phyloP scores from a whole-genome alignment of 106 monocot species.

The Iris macrosiphon region DNA sequence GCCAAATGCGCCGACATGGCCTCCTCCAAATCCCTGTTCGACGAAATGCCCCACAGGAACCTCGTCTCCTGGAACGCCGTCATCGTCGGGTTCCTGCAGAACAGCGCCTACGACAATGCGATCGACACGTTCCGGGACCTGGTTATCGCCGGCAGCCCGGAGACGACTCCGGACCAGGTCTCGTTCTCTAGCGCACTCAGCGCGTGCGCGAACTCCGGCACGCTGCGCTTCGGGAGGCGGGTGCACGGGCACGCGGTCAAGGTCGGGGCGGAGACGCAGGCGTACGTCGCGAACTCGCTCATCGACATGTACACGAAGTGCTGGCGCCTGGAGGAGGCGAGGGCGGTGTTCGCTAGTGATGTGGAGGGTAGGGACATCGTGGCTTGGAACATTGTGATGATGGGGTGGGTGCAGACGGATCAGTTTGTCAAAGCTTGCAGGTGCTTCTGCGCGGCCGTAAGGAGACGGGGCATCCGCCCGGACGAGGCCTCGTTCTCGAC shows the following conservation, averaged over 20 bases:
- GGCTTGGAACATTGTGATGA: constrained; percentile 21
- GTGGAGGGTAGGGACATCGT: constrained; percentile 10
- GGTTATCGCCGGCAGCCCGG: not conserved
- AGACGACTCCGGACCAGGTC: constrained; percentile 13
- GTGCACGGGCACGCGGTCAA: constrained; percentile 12
- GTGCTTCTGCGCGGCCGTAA: constrained; percentile 17
- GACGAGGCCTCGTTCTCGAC: constrained; percentile 32
- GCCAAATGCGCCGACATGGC: constrained; percentile 20
- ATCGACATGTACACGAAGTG: constrained; percentile 33
- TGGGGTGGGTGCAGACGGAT: constrained; percentile 12
- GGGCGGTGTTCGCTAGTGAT: constrained; percentile 5
- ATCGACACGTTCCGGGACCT: constrained; percentile 1
- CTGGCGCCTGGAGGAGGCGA: not conserved
- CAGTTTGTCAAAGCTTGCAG: constrained; percentile 17
- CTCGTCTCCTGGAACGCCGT: constrained; percentile 34
- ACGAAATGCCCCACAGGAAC: constrained; percentile 34
- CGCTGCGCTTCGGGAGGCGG: constrained; percentile 7
- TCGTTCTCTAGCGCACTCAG: constrained; percentile 14
- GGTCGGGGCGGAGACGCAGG: not conserved
- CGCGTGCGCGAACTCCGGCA: constrained; percentile 2
- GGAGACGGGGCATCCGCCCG: constrained; percentile 10
- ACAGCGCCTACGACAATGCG: constrained; percentile 5
- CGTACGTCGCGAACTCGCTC: constrained; percentile 12
- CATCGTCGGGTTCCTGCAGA: constrained; percentile 14
- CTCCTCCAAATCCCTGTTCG: constrained; percentile 16